These are phyloP conservation scores for Rickenella mellea DNA, from an alignment of 768 basidiomycete genomes.

Conservation along the genomic window DNA sequence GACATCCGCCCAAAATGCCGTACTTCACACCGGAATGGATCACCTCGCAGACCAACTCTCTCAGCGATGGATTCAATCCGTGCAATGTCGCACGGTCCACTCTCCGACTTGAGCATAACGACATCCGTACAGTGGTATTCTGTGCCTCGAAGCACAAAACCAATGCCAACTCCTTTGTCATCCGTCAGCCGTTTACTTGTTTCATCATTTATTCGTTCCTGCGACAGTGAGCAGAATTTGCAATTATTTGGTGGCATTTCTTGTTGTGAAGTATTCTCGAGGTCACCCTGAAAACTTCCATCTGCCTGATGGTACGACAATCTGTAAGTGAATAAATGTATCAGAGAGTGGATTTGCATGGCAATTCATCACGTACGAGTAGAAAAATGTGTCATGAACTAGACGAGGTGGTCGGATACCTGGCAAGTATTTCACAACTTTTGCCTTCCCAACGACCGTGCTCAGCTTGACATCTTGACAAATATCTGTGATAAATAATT, in stretches of 20 bases:
- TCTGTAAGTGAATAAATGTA: background rate
- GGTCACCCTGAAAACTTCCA: conserved; percentile 42
- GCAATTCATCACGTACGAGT: conserved; percentile 30
- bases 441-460: conserved; percentile 38
- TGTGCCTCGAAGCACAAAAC: conserved; percentile 35
- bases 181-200: no score
- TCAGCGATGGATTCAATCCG: conserved; percentile 31
- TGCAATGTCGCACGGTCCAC: conserved; percentile 49
- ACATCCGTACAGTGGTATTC: conserved; percentile 57
- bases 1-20: conserved; percentile 7
- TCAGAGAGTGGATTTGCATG: conserved; percentile 6
- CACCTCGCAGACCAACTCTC: conserved; percentile 8
- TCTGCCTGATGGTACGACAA: background rate
- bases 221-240: conserved; percentile 29
- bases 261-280: conserved; percentile 22
- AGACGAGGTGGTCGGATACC: conserved; percentile 13
- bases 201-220: conserved; percentile 23
- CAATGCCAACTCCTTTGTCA: conserved; percentile 24
- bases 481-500: conserved; percentile 50
- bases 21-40: conserved; percentile 20
- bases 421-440: conserved; percentile 25
- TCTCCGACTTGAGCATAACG: conserved; percentile 35
- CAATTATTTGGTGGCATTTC: conserved; percentile 43
- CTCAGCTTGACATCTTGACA: conserved; percentile 37
- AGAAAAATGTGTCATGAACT: conserved; percentile 40